Base-by-base conservation (phyloP, 805 yeast genomes). In the Lachancea quebecensis region DNA sequence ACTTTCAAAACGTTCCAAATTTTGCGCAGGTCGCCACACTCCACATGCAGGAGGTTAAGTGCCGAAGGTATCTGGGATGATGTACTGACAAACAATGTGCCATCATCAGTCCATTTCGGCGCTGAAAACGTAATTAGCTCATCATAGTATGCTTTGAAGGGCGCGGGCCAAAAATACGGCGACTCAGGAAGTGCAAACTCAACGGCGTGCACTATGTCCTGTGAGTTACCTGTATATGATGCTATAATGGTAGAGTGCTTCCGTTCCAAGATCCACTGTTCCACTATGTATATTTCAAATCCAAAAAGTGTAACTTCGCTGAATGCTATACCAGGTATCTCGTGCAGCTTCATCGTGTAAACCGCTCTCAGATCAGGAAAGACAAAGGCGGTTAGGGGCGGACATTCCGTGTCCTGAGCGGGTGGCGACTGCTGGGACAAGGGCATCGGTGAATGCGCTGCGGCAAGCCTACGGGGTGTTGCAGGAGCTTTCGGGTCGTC, bases 191-290 rank as follows among this genome's bases (percentile, higher is more conserved):
- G 82, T 73, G 75, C 69, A 14, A 85, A 74, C 47, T 81, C 73
- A 31, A 75, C 77, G 2, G 82, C 95, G 15, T 70, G 63, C 0
- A 88, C 74, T 27, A 66, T 65, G 53, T 88, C 85, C n/a, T 71
- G 70, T 4, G 77, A 59, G 57, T 88, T 85, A 2, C 99, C 99
- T 0, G 98, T 91, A 62, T 77, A 93, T 0, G 91, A 78, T 1
- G 93, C 79, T 14, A 91, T 81, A 4, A 85, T 72, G 1, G 83
- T 73, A 21, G 85, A 80, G 10, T 79, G 67, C 35, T 75, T 71
- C 38, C 98, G 70, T 47, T 81, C 81, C 30, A 83, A 73, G 2
- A 85, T 82, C 99, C 99, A 93, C 63, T 91, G 97, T 62, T 93
- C 98, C 10, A 91, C 95, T 33, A 93, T 71, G 61, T 93, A 93